Evolutionary conservation across 2,329 filamentous ascomycete species (phyloP), one percentile per base, ranked within the genome.

Genomic region (Chaetomium sp.): DNA sequence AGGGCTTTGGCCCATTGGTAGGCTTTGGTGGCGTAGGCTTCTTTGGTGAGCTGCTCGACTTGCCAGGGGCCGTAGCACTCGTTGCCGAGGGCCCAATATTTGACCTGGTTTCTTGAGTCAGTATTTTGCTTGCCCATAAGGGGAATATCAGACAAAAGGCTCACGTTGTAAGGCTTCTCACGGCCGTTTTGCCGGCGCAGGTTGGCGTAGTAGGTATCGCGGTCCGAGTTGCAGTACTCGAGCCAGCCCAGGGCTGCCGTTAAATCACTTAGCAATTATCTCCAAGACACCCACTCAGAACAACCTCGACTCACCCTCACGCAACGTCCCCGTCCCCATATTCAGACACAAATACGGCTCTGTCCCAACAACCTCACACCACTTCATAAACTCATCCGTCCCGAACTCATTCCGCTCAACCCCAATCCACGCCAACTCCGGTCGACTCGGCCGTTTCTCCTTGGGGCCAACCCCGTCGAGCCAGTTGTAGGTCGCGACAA

Each of bases 61-160:
- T 87, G 84, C 78, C 77, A 86, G 14, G 81, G 79, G 4, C 84
- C 84, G 79, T 80, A 87, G 69, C 79, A 76, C 68, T 87, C 84
- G 70, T 94, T 94, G 8, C 89, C 89, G 33, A 94, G 79, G 1
- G 87, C 88, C 89, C 89, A 94, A 76, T 91, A 92, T 72, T 89
- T 90, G 65, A 91, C 76, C 56, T 58, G 37, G 12, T 1, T 4
- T 8, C 11, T 9, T 9, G 38, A 2, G 49, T 52, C 8, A 52
- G 44, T 11, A 10, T 2, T 19, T 1, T 4, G 12, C 6, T 12
- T 32, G 8, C 1, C 2, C 2, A 3, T 38, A n/a, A 19, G 7
- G 5, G 2, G 19, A 19, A 6, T 3, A 3, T 38, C 6, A 45
- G 10, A 35, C 33, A 14, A 5, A 10, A 19, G 2, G 42, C 12